Evolutionary conservation across 2,329 filamentous ascomycete genomes (phyloP).

Genomic region (Fusarium pininemorale): DNA sequence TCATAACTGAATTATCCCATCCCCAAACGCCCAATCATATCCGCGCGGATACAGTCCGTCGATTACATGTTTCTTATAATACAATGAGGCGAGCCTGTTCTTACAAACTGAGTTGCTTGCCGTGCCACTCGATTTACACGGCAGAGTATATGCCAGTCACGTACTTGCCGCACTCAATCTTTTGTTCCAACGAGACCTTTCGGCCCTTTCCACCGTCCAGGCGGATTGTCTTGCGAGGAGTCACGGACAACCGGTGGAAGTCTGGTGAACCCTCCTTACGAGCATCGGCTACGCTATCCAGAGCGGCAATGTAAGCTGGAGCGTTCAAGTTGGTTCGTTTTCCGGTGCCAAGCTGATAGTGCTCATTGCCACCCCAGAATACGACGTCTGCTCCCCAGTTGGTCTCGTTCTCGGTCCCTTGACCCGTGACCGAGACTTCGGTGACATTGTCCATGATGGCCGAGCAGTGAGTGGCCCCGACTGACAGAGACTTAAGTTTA

Average conservation of each 20-base stretch:
- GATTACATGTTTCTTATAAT: constrained; percentile 30
- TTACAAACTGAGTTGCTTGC: constrained; percentile 2
- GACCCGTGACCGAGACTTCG: constrained; percentile 64
- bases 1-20: constrained; percentile 10
- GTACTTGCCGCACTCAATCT: constrained; percentile 84
- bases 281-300: constrained; percentile 71
- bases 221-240: constrained; percentile 76
- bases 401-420: constrained; percentile 71
- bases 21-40: constrained; percentile 25
- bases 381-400: constrained; percentile 91
- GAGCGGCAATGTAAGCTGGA: constrained; percentile 80
- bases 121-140: constrained; percentile 47
- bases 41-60: constrained; percentile 19
- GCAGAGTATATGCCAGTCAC: constrained; percentile 86
- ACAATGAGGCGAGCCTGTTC: constrained; percentile 14
- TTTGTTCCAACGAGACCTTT: constrained; percentile 82
- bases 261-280: constrained; percentile 68
- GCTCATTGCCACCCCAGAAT: constrained; percentile 95
- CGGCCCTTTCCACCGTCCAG: constrained; percentile 69
- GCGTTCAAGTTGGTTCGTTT: constrained; percentile 81
- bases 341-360: constrained; percentile 91
- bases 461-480: constrained; percentile 82
- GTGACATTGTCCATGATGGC: constrained; percentile 87
- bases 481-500: constrained; percentile 74
- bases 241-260: constrained; percentile 80